Evolutionary conservation across 352 stramenopile genomes (phyloP).

Genomic region (Phytopythium litorale): DNA sequence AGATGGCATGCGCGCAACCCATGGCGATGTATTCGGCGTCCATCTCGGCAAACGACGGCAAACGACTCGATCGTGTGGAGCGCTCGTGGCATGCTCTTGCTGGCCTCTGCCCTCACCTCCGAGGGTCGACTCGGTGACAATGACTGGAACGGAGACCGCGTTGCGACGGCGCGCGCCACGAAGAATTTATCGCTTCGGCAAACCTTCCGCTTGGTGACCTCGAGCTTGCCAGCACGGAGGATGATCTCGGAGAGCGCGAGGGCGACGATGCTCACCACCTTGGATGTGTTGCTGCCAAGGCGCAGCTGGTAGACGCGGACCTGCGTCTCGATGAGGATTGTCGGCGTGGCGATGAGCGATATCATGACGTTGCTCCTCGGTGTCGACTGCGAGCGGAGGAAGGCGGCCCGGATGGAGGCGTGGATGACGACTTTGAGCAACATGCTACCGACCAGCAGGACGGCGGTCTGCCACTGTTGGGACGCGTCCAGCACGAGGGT

Average conservation of each 20-base stretch:
- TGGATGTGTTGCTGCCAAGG: slow-evolving; percentile 9
- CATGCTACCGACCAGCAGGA: slow-evolving; percentile 9
- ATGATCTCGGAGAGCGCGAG: slow-evolving; percentile 18
- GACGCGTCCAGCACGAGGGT: slow-evolving; percentile 5
- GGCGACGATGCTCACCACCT: slow-evolving; percentile 13
- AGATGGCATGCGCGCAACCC: slow-evolving; percentile 24
- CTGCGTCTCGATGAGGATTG: slow-evolving; percentile 32
- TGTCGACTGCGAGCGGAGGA: background rate
- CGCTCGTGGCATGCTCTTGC: slow-evolving; percentile 10
- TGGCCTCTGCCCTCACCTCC: background rate
- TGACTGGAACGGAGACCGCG: background rate
- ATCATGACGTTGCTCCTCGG: background rate
- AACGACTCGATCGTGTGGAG: slow-evolving; percentile 20
- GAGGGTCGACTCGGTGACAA: too few relatives aligned
- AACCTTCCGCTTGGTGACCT: slow-evolving; percentile 8
- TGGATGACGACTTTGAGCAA: slow-evolving; percentile 15
- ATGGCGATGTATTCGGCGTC: slow-evolving; percentile 36
- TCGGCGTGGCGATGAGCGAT: slow-evolving; percentile 18
- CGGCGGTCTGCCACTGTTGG: slow-evolving; percentile 8
- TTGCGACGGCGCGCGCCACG: background rate
- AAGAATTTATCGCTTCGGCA: background rate
- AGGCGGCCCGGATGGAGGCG: slow-evolving; percentile 7
- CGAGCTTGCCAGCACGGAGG: slow-evolving; percentile 14
- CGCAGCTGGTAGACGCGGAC: slow-evolving; percentile 27
- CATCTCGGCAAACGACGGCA: slow-evolving; percentile 37